These are phyloP conservation scores for Candida broadrunensis DNA, from an alignment of 805 yeast species.

Conservation along the genomic window DNA sequence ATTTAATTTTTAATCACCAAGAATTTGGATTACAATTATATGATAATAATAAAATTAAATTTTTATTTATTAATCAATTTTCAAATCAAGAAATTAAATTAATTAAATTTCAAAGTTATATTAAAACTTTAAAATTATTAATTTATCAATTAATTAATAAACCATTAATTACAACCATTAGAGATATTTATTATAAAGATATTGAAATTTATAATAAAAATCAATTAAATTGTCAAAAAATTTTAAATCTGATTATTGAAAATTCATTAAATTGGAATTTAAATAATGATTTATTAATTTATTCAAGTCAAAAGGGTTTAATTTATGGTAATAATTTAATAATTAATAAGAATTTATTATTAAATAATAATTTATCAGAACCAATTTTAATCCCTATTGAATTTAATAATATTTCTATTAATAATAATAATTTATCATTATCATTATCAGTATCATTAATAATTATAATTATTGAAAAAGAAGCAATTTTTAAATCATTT, in stretches of 20 bases:
- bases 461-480: constrained; percentile 35
- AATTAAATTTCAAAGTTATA: neutral
- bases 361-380: neutral
- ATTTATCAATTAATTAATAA: constrained; percentile 4
- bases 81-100: neutral
- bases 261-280: constrained; percentile 35
- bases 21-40: neutral
- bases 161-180: constrained; percentile 32
- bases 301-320: constrained; percentile 57
- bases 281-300: constrained; percentile 37
- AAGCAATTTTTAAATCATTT: constrained; percentile 37
- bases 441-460: too few relatives aligned
- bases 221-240: constrained; percentile 41
- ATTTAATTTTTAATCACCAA: neutral
- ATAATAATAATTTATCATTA: neutral
- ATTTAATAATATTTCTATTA: neutral
- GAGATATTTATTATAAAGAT: constrained; percentile 61
- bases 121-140: constrained; percentile 8
- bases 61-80: neutral
- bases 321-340: constrained; percentile 34
- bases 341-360: neutral
- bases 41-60: neutral
- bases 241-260: constrained; percentile 34
- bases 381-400: constrained; percentile 18
- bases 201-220: constrained; percentile 43